Percentiles rank a stretch among this genome's conserved stretches.
phyloP scores from a whole-genome alignment of 2,329 filamentous ascomycete species.

The Xylaria sp. region DNA sequence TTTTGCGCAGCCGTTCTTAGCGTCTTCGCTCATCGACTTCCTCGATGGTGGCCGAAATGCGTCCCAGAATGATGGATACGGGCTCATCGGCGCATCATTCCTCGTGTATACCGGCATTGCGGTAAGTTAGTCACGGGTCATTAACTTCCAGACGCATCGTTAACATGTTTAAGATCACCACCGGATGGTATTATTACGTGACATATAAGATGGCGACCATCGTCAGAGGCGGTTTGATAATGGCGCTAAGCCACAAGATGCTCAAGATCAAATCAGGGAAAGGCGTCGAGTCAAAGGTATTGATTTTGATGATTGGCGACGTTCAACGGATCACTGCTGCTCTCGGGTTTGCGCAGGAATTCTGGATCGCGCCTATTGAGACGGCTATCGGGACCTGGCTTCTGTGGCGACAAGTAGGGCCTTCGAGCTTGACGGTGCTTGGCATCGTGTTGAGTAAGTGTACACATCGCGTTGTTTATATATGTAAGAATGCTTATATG shows the following conservation, averaged over 20 bases:
- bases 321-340: slow-evolving; percentile 36
- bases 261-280: slow-evolving; percentile 35
- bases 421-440: slow-evolving; percentile 35
- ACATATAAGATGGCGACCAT: slow-evolving; percentile 29
- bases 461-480: background rate
- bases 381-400: slow-evolving; percentile 36
- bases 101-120: slow-evolving; percentile 40
- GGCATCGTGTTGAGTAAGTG: slow-evolving; percentile 32
- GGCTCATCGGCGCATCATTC: slow-evolving; percentile 38
- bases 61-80: slow-evolving; percentile 37
- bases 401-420: slow-evolving; percentile 37
- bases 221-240: slow-evolving; percentile 34
- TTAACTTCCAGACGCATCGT: background rate
- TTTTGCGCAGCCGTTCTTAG: slow-evolving; percentile 40
- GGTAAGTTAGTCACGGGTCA: slow-evolving; percentile 12
- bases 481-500: slow-evolving; percentile 1
- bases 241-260: slow-evolving; percentile 35
- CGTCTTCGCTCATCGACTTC: slow-evolving; percentile 35
- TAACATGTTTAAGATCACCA: slow-evolving; percentile 31
- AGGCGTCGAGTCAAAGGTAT: slow-evolving; percentile 29
- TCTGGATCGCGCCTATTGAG: slow-evolving; percentile 37
- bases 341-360: slow-evolving; percentile 32
- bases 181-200: slow-evolving; percentile 39
- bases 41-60: slow-evolving; percentile 19
- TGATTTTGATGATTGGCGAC: slow-evolving; percentile 37